Conservation (phyloP, 208 protist species). For the Angomonas ambiguus region DNA sequence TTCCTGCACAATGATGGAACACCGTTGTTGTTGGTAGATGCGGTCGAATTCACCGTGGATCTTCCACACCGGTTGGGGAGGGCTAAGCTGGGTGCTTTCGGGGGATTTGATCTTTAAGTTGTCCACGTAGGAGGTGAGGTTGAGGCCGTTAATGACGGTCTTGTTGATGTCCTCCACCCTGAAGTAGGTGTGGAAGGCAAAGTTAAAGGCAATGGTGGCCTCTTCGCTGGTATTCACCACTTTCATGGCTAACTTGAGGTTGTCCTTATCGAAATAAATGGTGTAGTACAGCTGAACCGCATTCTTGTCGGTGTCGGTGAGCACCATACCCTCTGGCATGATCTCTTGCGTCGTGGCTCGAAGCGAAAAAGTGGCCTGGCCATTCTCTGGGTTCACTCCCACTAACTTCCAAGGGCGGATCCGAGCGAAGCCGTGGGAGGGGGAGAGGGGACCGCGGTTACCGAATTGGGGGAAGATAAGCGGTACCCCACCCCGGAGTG, state of each 20-base stretch:
- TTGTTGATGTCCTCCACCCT: slow-evolving; percentile 42
- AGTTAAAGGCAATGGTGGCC: slow-evolving; percentile 45
- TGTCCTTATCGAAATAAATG: slow-evolving; percentile 58
- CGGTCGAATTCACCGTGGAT: slow-evolving; percentile 71
- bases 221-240: slow-evolving; percentile 52
- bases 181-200: slow-evolving; percentile 90
- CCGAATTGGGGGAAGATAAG: slow-evolving; percentile 89
- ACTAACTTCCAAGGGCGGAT: slow-evolving; percentile 34
- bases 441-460: slow-evolving; percentile 47
- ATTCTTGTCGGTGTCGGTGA: slow-evolving; percentile 25
- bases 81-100: slow-evolving; percentile 32
- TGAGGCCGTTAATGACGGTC: slow-evolving; percentile 67
- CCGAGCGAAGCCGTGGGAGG: slow-evolving; percentile 81
- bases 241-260: slow-evolving; percentile 57
- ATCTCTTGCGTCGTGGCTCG: slow-evolving; percentile 23
- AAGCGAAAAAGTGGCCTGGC: slow-evolving; percentile 33
- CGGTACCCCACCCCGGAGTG: slow-evolving; percentile 86
- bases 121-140: slow-evolving; percentile 62
- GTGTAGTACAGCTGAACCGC: slow-evolving; percentile 44
- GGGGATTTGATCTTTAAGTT: slow-evolving; percentile 34
- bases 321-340: slow-evolving; percentile 14
- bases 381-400: slow-evolving; percentile 18
- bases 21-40: slow-evolving; percentile 55
- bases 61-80: slow-evolving; percentile 22
- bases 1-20: slow-evolving; percentile 46